Evolutionary conservation across 305 asterid species (phyloP), one percentile per base, ranked within the genome.

Genomic region (Euphrasia arctica): DNA sequence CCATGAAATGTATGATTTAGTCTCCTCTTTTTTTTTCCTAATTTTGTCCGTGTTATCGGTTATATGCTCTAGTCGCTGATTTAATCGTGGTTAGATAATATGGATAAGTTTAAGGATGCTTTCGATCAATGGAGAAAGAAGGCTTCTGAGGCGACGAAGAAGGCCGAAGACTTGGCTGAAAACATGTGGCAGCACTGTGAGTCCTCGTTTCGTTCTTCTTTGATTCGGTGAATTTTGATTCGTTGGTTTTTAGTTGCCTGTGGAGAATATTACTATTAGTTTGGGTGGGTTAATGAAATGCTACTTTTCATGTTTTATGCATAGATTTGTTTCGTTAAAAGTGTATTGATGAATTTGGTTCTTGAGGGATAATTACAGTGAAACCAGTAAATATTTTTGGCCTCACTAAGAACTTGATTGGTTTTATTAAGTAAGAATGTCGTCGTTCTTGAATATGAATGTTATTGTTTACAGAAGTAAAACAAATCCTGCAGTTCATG

Each of bases 161-260:
- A 78, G 80, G 90, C 95, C 42, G 87, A 85, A 71, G 96, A 82
- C 79, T 75, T 85, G 77, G 97, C 97, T 59, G 97, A 95, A 58
- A 82, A 92, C 69, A 79, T 88, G 95, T 92, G 96, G 98, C 98
- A 92, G 75, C 95, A 92, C 80, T 78, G 98, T 89, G 68, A 84
- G 96, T 81, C 11, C 54, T 47, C 66, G n/a, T 67, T 58, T 57
- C 11, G 4, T 18, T 32, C 15, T 3, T 54, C 34, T 6, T 58
- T 3, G 3, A 34, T 48, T 50, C 9, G 9, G 34, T 58, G 6
- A 18, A 52, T 32, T 52, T 58, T 0, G 63, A 28, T 4, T 47
- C 14, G 29, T 32, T 32, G 36, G 3, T 25, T 5, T 51, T 64
- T 52, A 51, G 34, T 18, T 51, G 51, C 50, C 36, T 63, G 57